Evolutionary conservation across 768 basidiomycete species (phyloP).

Genomic region (Phaeotremella fagi): DNA sequence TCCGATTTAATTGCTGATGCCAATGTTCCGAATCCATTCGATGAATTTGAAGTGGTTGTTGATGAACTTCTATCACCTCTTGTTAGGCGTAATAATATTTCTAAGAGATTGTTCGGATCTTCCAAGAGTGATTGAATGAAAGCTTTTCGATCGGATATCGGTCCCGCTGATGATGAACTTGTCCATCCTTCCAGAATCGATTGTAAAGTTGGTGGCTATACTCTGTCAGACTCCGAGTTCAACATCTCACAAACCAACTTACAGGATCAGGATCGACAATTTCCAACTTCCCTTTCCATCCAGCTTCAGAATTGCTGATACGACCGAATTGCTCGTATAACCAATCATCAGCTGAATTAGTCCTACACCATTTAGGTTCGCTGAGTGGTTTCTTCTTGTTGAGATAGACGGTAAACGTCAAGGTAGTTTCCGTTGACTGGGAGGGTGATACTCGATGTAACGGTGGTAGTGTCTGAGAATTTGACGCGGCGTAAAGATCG

Average conservation of each 20-base stretch:
- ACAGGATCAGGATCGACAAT: constrained; percentile 94
- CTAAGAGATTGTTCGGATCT: constrained; percentile 80
- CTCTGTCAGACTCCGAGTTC: constrained; percentile 2
- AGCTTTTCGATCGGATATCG: constrained; percentile 68
- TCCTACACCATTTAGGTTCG: constrained; percentile 95
- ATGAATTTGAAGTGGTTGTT: constrained; percentile 55
- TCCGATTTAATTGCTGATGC: constrained; percentile 56
- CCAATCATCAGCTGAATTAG: constrained; percentile 93
- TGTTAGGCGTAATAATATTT: constrained; percentile 86
- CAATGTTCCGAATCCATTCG: constrained; percentile 46
- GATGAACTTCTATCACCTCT: constrained; percentile 65
- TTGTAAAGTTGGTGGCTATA: constrained; percentile 82
- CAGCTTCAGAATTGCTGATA: constrained; percentile 18
- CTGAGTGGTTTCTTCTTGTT: constrained; percentile 84
- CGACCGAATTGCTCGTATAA: constrained; percentile 36
- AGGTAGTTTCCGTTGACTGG: constrained; percentile 1
- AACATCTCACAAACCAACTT: constrained; percentile 45
- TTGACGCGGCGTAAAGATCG: constrained; percentile 4
- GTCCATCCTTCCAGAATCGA: constrained; percentile 88
- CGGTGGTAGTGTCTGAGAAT: constrained; percentile 61
- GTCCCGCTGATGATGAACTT: constrained; percentile 71
- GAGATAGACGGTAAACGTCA: constrained; percentile 54
- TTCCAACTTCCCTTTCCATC: constrained; percentile 88
- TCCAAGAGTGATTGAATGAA: constrained; percentile 86
- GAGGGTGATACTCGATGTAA: constrained; percentile 51